Percentiles rank a stretch among this genome's conserved stretches.
Evolutionary conservation across 805 yeast species (phyloP).

Genomic region (Phaffomyces opuntiae): DNA sequence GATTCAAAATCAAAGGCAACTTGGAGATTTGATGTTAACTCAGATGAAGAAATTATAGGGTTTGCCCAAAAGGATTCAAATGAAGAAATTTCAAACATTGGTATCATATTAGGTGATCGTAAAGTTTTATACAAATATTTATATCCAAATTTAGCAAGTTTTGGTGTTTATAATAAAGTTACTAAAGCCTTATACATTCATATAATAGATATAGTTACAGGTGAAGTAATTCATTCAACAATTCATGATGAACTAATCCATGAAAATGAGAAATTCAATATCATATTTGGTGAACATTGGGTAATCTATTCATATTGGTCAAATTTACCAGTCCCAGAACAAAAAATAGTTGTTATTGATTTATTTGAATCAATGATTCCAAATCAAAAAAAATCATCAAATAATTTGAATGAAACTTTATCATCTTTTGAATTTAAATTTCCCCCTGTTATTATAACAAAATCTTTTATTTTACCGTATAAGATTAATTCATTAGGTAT

Average conservation of each 20-base stretch:
- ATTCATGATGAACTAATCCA: slow-evolving; percentile 36
- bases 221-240: slow-evolving; percentile 45
- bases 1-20: slow-evolving; percentile 23
- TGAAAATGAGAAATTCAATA: slow-evolving; percentile 35
- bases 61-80: slow-evolving; percentile 32
- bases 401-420: not conserved
- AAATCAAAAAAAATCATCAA: slow-evolving; percentile 31
- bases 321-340: slow-evolving; percentile 39
- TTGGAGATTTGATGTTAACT: slow-evolving; percentile 29
- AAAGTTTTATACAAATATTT: slow-evolving; percentile 78
- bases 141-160: slow-evolving; percentile 57
- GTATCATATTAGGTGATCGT: slow-evolving; percentile 61
- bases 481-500: slow-evolving; percentile 44
- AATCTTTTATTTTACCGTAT: slow-evolving; percentile 59
- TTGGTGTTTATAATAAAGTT: slow-evolving; percentile 34
- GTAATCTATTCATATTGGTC: slow-evolving; percentile 61
- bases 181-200: slow-evolving; percentile 35
- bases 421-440: slow-evolving; percentile 23
- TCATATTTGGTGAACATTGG: slow-evolving; percentile 80
- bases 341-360: slow-evolving; percentile 66
- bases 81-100: slow-evolving; percentile 49
- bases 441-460: slow-evolving; percentile 43
- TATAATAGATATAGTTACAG: slow-evolving; percentile 64
- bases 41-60: slow-evolving; percentile 33
- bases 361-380: slow-evolving; percentile 62